Base-by-base conservation (phyloP, 129 eudicot species). In the Chrysanthemum seticuspe region DNA sequence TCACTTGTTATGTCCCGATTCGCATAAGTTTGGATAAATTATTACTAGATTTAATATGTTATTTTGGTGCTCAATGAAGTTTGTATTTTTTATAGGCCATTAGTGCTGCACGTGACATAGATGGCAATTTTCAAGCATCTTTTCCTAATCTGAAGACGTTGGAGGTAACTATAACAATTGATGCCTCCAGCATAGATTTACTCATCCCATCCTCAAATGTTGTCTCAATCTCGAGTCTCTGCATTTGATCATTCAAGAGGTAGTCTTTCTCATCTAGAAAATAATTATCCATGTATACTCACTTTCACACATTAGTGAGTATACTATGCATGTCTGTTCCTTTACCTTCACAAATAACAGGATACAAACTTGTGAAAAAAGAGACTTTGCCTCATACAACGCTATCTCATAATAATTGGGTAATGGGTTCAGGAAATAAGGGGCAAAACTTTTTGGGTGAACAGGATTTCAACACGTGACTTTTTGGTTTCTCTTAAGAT, bases 161-260 rank as follows among this genome's bases (percentile, higher is more conserved):
- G 64, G 52, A 52, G 62, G 11, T 56, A 18, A 56, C 21, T 25
- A 70, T 29, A 54, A 53, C 29, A 7, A 31, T 54, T 29, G 31
- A 70, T 6, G 74, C 74, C 29, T 54, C 34, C 52, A 15, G n/a
- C 23, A 29, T 70, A n/a, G 51, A 70, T 69, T 25, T 52, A 70
- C 64, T 54, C 29, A 53, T 14, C 21, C 15, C 8, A 53, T 52
- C 12, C 63, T 70, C 74, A 70, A 16, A 70, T 14, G n/a, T 70
- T 70, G 13, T 53, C 63, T 31, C 31, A 70, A 14, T 27, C 16
- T 70, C 16, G 64, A 70, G 29, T 53, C 62, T 31, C 74, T 53
- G 8, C 48, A 31, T 15, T n/a, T 70, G 64, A 31, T 25, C 9
- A 29, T 70, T 31, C 7, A 53, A 70, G 1, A 70, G 51, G 74